phyloP scores from a whole-genome alignment of 106 monocot species.

The Triglochin maritima region DNA sequence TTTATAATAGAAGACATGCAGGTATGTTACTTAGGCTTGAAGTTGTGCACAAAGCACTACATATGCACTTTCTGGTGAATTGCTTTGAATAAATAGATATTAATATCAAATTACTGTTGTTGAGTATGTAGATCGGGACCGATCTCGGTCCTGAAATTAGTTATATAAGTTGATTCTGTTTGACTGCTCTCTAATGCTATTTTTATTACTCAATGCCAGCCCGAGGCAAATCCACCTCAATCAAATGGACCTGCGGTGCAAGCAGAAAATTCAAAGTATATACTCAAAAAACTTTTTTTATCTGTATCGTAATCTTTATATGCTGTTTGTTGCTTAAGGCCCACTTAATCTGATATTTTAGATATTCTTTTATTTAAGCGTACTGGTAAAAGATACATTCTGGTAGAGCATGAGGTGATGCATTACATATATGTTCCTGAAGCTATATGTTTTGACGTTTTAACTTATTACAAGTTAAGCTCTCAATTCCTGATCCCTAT shows the following conservation, averaged over 20 bases:
- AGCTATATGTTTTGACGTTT: neutral
- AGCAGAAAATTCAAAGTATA: constrained; percentile 86
- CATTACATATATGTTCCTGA: neutral
- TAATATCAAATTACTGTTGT: neutral
- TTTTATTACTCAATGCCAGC: constrained; percentile 39
- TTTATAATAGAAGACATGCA: neutral
- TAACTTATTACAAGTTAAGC: neutral
- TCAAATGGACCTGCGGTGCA: constrained; percentile 41
- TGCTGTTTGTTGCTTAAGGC: neutral
- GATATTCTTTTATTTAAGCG: neutral
- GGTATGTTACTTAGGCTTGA: neutral
- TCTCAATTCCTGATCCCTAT: neutral
- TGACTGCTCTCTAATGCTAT: neutral
- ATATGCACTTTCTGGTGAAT: neutral
- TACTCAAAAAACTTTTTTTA: neutral
- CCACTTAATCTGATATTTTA: neutral
- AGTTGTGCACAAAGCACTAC: neutral
- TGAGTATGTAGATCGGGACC: neutral
- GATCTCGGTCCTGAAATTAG: neutral
- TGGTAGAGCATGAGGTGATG: too few species aligned
- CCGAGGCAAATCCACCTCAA: constrained; percentile 37
- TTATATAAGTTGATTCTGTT: neutral
- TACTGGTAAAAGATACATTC: neutral
- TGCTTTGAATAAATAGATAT: neutral
- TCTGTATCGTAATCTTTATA: neutral